phyloP scores from a whole-genome alignment of 192 early-diverging fungal species.

The Neocallimastix lanati region DNA sequence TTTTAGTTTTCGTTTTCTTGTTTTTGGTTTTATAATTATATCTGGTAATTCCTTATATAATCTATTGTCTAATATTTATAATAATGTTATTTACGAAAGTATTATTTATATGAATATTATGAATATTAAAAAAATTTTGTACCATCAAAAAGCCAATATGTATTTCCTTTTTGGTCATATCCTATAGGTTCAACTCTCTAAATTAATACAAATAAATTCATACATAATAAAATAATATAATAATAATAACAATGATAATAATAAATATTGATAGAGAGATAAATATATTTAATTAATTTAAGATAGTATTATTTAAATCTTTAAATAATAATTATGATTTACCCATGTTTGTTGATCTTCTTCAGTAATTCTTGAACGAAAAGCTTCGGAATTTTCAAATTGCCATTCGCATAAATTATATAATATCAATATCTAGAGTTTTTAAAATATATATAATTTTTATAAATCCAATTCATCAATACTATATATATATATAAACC shows the following conservation, averaged over 20 bases:
- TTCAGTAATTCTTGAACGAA: slow-evolving; percentile 23
- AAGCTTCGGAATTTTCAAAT: slow-evolving; percentile 42
- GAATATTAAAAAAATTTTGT: too few relatives aligned
- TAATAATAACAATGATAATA: too few relatives aligned
- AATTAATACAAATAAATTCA: not conserved
- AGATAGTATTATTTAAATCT: too few relatives aligned
- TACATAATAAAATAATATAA: too few relatives aligned
- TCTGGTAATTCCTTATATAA: slow-evolving; percentile 40
- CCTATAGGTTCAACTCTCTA: slow-evolving; percentile 61
- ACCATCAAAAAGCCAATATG: slow-evolving; percentile 71
- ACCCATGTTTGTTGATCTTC: slow-evolving; percentile 43
- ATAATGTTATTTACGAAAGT: too few relatives aligned
- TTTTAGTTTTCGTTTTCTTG: slow-evolving; percentile 3
- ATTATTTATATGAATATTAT: too few relatives aligned
- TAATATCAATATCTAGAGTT: slow-evolving; percentile 13
- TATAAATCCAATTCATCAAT: too few relatives aligned
- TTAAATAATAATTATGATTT: slow-evolving; percentile 17
- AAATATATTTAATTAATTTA: too few relatives aligned
- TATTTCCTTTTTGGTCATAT: slow-evolving; percentile 39
- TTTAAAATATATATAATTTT: too few relatives aligned
- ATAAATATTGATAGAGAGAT: too few relatives aligned
- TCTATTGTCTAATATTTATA: slow-evolving; percentile 33
- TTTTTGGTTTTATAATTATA: slow-evolving; percentile 1
- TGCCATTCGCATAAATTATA: slow-evolving; percentile 42
- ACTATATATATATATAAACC: too few relatives aligned